Conservation (phyloP, 164 flowering plant genomes). For the Nelumbo lutea region DNA sequence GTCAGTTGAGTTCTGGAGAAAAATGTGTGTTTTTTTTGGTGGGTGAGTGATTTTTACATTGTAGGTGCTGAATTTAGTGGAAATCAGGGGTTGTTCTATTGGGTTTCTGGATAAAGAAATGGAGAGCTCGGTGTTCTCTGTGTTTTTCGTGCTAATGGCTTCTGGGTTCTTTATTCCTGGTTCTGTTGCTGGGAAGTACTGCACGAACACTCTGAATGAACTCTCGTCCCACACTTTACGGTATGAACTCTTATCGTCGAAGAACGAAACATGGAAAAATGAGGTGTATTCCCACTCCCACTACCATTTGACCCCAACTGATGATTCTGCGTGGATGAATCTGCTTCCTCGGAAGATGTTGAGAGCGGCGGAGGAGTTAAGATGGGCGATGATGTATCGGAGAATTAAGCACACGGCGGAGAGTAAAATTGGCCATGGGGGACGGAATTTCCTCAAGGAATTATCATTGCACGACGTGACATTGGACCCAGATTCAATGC, state of each 20-base stretch:
- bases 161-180: constrained; percentile 14
- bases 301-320: constrained; percentile 69
- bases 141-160: neutral
- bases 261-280: constrained; percentile 55
- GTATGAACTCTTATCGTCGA: constrained; percentile 43
- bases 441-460: constrained; percentile 51
- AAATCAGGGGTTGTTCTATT: neutral
- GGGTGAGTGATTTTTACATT: neutral
- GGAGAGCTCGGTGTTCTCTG: neutral
- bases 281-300: constrained; percentile 49
- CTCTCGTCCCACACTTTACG: constrained; percentile 60
- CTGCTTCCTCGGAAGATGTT: constrained; percentile 64
- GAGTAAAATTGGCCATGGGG: neutral
- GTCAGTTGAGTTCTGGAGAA: neutral
- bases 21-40: neutral
- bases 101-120: neutral
- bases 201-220: constrained; percentile 57
- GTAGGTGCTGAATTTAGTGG: neutral
- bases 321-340: constrained; percentile 60
- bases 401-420: constrained; percentile 39
- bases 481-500: constrained; percentile 45
- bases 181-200: constrained; percentile 44
- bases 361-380: constrained; percentile 39
- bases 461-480: constrained; percentile 73
- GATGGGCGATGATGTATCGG: constrained; percentile 61